A percentile compares a stretch with the other conserved stretches of the same genome.
Conservation (phyloP, 2,329 filamentous ascomycete genomes). For the Colletotrichum sp. region DNA sequence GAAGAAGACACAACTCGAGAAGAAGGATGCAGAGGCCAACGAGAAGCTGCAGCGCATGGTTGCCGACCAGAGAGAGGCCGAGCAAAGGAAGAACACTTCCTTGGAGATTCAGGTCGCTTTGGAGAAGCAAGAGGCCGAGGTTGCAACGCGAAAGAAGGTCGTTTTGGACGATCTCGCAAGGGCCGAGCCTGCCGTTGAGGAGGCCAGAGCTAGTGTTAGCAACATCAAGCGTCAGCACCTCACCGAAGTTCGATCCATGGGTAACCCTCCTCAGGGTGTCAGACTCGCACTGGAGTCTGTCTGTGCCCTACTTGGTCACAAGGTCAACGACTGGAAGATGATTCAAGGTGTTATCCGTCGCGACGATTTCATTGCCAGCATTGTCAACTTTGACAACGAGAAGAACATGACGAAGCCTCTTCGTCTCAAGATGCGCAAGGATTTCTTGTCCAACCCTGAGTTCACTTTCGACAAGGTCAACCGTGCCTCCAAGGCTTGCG, state of each 20-base stretch:
- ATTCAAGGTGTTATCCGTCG: slow-evolving; percentile 87
- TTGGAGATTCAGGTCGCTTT: slow-evolving; percentile 87
- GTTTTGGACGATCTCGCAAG: slow-evolving; percentile 87
- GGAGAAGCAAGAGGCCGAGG: slow-evolving; percentile 88
- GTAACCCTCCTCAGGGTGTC: slow-evolving; percentile 88
- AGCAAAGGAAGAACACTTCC: slow-evolving; percentile 87
- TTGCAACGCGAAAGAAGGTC: slow-evolving; percentile 81
- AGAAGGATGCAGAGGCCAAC: slow-evolving; percentile 93
- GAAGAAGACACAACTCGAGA: slow-evolving; percentile 92
- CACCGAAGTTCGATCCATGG: slow-evolving; percentile 97
- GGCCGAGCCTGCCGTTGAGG: slow-evolving; percentile 90
- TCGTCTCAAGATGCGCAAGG: slow-evolving; percentile 87
- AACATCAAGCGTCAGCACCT: slow-evolving; percentile 98
- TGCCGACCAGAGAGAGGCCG: slow-evolving; percentile 91
- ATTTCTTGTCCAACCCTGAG: slow-evolving; percentile 90
- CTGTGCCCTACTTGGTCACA: slow-evolving; percentile 91
- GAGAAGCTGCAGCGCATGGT: slow-evolving; percentile 98
- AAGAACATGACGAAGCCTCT: slow-evolving; percentile 87
- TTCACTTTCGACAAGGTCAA: slow-evolving; percentile 98
- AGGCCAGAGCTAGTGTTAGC: slow-evolving; percentile 94
- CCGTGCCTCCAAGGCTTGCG: slow-evolving; percentile 94
- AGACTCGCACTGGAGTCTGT: slow-evolving; percentile 94
- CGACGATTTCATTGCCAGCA: slow-evolving; percentile 97
- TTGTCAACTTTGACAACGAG: slow-evolving; percentile 96
- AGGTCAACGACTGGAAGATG: slow-evolving; percentile 87